Conservation (phyloP, 169 alveolate species). For the Besnoitia besnoiti region DNA sequence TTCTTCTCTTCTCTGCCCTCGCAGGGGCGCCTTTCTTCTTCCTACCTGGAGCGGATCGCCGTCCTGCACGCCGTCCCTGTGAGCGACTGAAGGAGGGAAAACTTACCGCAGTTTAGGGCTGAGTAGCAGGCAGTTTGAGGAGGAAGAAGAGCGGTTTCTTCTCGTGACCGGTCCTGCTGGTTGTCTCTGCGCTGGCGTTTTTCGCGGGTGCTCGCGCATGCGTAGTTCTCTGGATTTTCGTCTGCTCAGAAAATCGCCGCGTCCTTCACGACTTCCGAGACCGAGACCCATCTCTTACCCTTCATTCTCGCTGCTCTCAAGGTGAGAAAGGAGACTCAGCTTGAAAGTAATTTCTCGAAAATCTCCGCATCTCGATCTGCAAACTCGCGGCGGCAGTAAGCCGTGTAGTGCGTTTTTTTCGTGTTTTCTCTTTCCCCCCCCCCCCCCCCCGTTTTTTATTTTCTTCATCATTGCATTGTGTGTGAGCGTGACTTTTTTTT, state of each 20-base stretch:
- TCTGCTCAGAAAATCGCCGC: not conserved
- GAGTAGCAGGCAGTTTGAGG: too few relatives aligned
- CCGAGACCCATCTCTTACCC: conserved; percentile 10
- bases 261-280: not conserved
- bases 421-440: not conserved
- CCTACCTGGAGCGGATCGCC: conserved; percentile 12
- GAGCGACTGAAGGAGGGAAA: not conserved
- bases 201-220: not conserved
- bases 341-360: too few relatives aligned
- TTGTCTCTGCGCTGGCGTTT: not conserved
- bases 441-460: not conserved
- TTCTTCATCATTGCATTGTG: not conserved
- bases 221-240: not conserved
- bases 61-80: conserved; percentile 18
- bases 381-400: too few relatives aligned
- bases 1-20: not conserved
- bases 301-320: conserved; percentile 24
- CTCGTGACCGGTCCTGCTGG: too few relatives aligned
- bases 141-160: too few relatives aligned
- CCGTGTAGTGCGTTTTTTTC: not conserved
- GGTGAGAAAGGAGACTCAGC: not conserved
- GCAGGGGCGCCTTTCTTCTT: not conserved
- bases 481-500: not conserved
- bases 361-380: too few relatives aligned
- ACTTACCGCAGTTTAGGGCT: not conserved